Evolutionary conservation across 2,329 filamentous ascomycete species (phyloP).

Genomic region (Cladorrhinum sp.): DNA sequence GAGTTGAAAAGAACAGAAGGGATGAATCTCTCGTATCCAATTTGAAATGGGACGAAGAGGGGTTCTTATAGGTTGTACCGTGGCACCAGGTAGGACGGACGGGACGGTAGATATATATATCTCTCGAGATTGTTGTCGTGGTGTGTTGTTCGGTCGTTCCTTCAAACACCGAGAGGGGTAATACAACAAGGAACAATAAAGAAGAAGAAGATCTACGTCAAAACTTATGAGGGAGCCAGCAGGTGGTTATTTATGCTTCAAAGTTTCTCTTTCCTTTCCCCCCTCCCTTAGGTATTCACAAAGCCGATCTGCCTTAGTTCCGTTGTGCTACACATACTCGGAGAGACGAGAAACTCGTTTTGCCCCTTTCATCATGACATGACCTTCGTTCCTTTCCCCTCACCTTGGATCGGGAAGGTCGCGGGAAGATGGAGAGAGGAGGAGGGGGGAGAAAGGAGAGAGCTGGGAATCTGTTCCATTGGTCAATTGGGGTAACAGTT

Average conservation of each 20-base stretch:
- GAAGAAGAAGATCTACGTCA: background rate
- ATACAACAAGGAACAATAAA: background rate
- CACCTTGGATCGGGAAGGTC: background rate
- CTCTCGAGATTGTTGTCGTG: background rate
- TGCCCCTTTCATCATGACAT: background rate
- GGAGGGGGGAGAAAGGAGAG: background rate
- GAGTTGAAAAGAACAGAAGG: too few relatives aligned
- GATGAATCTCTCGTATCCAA: too few relatives aligned
- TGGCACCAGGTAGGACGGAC: background rate
- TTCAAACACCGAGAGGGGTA: background rate
- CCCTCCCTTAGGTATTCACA: background rate
- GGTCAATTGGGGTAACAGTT: background rate
- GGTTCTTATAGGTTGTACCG: background rate
- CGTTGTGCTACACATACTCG: too few relatives aligned
- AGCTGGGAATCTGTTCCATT: background rate
- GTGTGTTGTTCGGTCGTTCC: background rate
- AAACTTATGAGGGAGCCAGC: too few relatives aligned
- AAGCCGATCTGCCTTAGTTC: too few relatives aligned
- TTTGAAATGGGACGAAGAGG: background rate
- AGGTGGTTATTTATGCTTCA: background rate
- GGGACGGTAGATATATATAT: background rate
- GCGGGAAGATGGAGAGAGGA: background rate
- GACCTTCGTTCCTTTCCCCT: background rate
- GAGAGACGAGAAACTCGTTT: too few relatives aligned
- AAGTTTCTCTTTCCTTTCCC: background rate